phyloP scores from a whole-genome alignment of 139 green algal genomes.

The Edaphochlamys debaryana region DNA sequence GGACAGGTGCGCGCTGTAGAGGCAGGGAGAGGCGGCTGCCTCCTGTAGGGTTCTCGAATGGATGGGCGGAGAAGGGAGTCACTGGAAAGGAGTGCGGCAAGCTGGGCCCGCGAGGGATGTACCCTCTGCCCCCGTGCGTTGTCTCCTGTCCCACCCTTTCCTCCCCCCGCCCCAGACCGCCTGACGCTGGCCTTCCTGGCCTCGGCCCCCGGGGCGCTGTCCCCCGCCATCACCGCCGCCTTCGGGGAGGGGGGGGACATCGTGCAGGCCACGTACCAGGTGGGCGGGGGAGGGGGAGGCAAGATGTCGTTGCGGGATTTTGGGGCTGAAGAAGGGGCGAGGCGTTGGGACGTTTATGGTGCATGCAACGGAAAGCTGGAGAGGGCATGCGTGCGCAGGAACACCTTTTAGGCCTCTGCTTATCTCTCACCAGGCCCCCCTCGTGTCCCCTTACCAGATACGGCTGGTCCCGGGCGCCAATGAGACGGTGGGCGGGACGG shows the following conservation, averaged over 20 bases:
- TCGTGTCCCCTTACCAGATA: too few relatives aligned
- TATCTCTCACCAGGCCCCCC: background rate
- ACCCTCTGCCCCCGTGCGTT: background rate
- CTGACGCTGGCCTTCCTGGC: constrained; percentile 8
- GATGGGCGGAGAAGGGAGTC: too few relatives aligned
- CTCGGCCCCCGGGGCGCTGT: background rate
- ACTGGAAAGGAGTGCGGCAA: too few relatives aligned
- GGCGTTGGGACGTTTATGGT: too few relatives aligned
- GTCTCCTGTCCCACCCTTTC: background rate
- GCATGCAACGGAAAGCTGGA: too few relatives aligned
- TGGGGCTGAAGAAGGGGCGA: too few relatives aligned
- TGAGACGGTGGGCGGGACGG: background rate
- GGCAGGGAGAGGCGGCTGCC: background rate
- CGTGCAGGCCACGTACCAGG: background rate
- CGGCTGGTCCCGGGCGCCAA: background rate
- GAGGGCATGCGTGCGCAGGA: background rate
- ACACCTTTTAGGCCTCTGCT: background rate
- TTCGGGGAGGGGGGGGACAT: background rate
- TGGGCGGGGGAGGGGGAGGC: background rate
- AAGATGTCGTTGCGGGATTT: background rate
- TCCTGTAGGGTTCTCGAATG: background rate
- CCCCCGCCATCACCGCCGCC: background rate
- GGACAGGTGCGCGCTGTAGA: background rate
- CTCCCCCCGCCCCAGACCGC: background rate
- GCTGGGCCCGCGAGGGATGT: too few relatives aligned